Evolutionary conservation across 78 protist species (phyloP).

Genomic region (Dictyostelium brefeldianum): DNA sequence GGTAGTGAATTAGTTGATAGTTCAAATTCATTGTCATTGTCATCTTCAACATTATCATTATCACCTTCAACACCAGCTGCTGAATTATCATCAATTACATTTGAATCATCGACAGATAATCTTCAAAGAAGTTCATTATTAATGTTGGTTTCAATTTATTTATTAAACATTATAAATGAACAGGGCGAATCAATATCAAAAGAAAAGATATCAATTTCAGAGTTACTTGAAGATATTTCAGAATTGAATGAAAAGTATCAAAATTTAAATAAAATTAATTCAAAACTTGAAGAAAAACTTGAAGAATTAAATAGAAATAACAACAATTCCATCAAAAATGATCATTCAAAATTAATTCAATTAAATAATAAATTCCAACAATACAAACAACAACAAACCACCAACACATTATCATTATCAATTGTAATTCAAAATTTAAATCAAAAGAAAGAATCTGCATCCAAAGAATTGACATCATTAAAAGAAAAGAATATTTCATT

Average conservation of each 20-base stretch:
- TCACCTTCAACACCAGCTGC: background rate
- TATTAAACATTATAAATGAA: conserved; percentile 8
- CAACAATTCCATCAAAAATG: background rate
- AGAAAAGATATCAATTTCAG: conserved; percentile 9
- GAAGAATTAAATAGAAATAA: conserved; percentile 15
- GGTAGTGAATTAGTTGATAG: background rate
- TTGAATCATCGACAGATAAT: background rate
- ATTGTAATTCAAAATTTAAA: background rate
- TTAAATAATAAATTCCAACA: background rate
- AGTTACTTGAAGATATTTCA: conserved; percentile 53
- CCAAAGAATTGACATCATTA: background rate
- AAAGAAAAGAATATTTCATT: background rate
- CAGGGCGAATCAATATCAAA: conserved; percentile 16
- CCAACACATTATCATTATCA: background rate
- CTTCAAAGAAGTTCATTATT: background rate
- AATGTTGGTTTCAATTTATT: conserved; percentile 39
- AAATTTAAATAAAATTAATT: conserved; percentile 25
- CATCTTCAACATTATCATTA: background rate
- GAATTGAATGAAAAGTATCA: conserved; percentile 65
- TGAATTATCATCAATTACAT: background rate
- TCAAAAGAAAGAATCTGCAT: background rate
- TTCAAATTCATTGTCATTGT: background rate
- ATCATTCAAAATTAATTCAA: background rate
- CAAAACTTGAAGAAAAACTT: conserved; percentile 49
- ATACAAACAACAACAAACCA: background rate